Base-by-base conservation (phyloP, 495 filamentous ascomycete genomes). In the Penicillium crystallinum region DNA sequence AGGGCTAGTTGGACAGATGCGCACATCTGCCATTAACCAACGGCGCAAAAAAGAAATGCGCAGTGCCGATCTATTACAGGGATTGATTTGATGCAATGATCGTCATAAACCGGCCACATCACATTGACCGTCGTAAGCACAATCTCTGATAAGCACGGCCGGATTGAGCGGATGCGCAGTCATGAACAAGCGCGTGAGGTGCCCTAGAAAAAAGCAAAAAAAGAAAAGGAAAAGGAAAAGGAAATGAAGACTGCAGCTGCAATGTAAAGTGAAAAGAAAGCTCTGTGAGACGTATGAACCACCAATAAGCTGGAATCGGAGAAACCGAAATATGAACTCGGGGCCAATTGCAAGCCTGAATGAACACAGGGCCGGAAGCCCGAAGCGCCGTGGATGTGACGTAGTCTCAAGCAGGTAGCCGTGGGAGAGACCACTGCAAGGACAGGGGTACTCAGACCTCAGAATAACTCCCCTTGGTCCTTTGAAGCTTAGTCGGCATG, bases 391-490 rank as follows among this genome's bases (percentile, higher is more conserved):
- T 42, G 43, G 49, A 44, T 51, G 37, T 30, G 37, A 43, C 48
- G 46, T 45, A 19, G 27, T 37, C 29, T 45, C 46, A 52, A 42
- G 61, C 50, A 59, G 51, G 52, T 59, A 52, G 37, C 58, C 61
- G 58, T 51, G 27, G 42, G 35, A 46, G 19, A 14, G 8, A 30
- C 36, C 21, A 36, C 49, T 36, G 31, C 41, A 53, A 47, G 62
- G 51, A 59, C 51, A 50, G 38, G 53, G 47, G 38, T 22, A 14
- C 18, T 25, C 38, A 41, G 23, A 40, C 31, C 2, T 19, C 25
- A 15, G 18, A 29, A 43, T n/a, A n/a, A 52, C 21, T 19, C 9
- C 40, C 43, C 46, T 27, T 18, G 12, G 4, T 34, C 31, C 31
- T 11, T 36, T 55, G 10, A 25, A 17, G n/a, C 14, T 25, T 14